Percentiles rank a stretch among this genome's conserved stretches.
Conservation (phyloP, 495 filamentous ascomycete genomes). For the Xylaria longipes region DNA sequence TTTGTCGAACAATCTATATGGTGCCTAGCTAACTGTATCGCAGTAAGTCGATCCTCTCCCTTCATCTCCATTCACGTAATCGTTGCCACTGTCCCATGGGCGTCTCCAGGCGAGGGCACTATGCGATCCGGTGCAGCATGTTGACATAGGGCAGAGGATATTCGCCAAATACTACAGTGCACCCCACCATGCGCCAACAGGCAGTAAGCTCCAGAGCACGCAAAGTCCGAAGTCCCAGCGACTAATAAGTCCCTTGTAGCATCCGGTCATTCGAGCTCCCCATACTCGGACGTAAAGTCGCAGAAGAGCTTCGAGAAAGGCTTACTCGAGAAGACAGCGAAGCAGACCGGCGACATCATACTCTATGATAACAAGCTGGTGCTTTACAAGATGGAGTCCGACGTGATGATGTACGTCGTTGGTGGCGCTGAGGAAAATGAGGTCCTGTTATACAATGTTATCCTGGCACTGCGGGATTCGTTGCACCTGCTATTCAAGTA, state of each 20-base stretch:
- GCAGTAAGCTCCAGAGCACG: constrained; percentile 36
- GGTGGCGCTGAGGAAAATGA: constrained; percentile 94
- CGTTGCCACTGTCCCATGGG: not conserved
- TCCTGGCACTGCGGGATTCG: constrained; percentile 85
- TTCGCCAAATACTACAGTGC: constrained; percentile 95
- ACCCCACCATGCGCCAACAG: constrained; percentile 73
- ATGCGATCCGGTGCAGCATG: not conserved
- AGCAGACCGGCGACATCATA: constrained; percentile 93
- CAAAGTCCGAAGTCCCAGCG: not conserved
- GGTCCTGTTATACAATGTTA: constrained; percentile 91
- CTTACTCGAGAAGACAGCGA: constrained; percentile 92
- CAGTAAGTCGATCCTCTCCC: constrained; percentile 19
- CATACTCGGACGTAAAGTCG: constrained; percentile 88
- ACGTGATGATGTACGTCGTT: constrained; percentile 97
- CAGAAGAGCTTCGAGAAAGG: constrained; percentile 97
- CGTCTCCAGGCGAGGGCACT: not conserved
- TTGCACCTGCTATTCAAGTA: constrained; percentile 93
- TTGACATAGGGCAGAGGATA: constrained; percentile 60
- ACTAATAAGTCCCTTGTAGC: constrained; percentile 27
- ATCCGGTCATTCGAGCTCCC: constrained; percentile 56
- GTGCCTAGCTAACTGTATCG: constrained; percentile 9
- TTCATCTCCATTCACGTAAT: not conserved
- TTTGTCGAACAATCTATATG: constrained; percentile 10
- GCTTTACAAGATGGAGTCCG: constrained; percentile 96
- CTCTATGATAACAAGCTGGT: constrained; percentile 94